Conservation (phyloP, 371 early-diverging fungal genomes). For the Apophysomyces sp. region DNA sequence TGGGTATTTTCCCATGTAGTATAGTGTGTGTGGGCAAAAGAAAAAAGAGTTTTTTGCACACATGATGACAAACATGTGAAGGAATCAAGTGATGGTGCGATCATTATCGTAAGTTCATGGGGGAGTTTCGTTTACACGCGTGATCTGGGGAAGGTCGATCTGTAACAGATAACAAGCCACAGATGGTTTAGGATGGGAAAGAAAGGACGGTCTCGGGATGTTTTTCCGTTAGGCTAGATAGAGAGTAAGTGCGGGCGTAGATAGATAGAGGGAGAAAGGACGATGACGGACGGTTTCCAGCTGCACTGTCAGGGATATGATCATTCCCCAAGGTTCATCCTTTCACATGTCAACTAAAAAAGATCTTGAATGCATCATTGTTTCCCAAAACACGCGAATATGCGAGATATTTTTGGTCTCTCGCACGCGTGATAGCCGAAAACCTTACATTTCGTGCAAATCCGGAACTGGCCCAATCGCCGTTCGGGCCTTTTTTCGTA, state of each 20-base stretch:
- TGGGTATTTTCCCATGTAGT: too few relatives aligned
- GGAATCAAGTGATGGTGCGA: background rate
- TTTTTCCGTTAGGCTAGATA: too few relatives aligned
- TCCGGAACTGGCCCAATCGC: too few relatives aligned
- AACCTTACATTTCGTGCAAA: background rate
- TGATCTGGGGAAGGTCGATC: background rate
- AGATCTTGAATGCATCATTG: background rate
- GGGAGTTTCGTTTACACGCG: background rate
- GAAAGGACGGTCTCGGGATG: background rate
- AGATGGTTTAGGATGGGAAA: background rate
- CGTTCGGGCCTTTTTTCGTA: background rate
- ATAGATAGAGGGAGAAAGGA: too few relatives aligned
- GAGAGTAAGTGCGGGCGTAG: too few relatives aligned
- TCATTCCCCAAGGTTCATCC: background rate
- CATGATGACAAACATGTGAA: background rate
- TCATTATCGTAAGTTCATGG: too few relatives aligned
- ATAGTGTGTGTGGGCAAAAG: too few relatives aligned
- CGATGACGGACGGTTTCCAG: too few relatives aligned
- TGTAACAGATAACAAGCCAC: slow-evolving; percentile 1
- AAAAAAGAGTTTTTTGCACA: too few relatives aligned
- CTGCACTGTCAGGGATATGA: background rate
- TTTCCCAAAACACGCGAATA: slow-evolving; percentile 4
- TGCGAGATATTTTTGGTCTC: slow-evolving; percentile 1
- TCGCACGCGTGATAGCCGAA: background rate
- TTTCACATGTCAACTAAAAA: background rate